phyloP scores from a whole-genome alignment of 345 rosid species.

The Brassica incana region DNA sequence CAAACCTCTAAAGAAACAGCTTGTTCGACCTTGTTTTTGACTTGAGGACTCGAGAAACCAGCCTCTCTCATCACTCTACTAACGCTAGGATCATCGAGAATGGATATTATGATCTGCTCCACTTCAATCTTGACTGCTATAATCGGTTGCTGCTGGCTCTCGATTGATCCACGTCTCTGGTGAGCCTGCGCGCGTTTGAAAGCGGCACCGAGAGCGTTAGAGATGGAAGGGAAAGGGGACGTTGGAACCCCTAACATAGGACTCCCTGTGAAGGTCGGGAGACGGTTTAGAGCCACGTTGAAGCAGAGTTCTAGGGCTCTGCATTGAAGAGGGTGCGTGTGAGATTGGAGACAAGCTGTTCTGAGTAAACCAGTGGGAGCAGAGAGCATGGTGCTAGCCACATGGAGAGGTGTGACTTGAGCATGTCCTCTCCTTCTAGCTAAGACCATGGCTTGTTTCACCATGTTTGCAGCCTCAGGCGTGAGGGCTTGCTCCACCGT shows the following conservation, averaged over 20 bases:
- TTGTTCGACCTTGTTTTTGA: constrained; percentile 79
- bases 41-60: constrained; percentile 87
- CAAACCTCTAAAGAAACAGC: constrained; percentile 59
- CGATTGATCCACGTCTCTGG: constrained; percentile 85
- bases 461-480: constrained; percentile 65
- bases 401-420: constrained; percentile 94
- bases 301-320: constrained; percentile 96
- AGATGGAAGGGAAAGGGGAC: constrained; percentile 69
- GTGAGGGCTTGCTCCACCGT: constrained; percentile 83
- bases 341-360: constrained; percentile 87
- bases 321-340: constrained; percentile 95
- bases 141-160: constrained; percentile 88
- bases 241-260: constrained; percentile 59
- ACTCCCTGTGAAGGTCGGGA: constrained; percentile 71
- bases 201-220: constrained; percentile 94
- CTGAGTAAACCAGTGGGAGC: constrained; percentile 72
- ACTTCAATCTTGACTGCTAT: constrained; percentile 86
- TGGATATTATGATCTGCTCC: constrained; percentile 85
- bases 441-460: constrained; percentile 75
- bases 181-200: constrained; percentile 98
- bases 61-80: constrained; percentile 99
- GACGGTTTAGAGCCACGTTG: constrained; percentile 94
- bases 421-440: constrained; percentile 90
- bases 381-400: constrained; percentile 89
- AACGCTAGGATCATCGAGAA: constrained; percentile 92